Evolutionary conservation across 2,329 filamentous ascomycete species (phyloP), one percentile per base, ranked within the genome.

Genomic region (Colletotrichum tropicicola): DNA sequence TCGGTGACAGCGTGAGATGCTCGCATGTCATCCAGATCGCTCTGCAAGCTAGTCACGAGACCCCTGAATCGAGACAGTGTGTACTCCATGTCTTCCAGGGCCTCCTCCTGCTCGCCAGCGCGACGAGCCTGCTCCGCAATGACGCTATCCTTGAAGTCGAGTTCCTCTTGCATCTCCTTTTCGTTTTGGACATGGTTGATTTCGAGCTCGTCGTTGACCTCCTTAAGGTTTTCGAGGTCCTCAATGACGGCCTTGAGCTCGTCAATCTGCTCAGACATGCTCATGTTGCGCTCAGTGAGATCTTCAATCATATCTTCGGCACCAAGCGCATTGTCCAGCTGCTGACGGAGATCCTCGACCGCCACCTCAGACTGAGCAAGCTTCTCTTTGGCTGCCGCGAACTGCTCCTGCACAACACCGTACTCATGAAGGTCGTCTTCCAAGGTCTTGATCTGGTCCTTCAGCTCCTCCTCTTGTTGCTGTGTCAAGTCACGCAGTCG

Each of bases 281-380:
- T 87, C 82, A 96, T 90, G 73, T 97, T 98, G 72, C 93, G 91
- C 68, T 96, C 92, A 0, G 92, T 93, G 39, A 99, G 85, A 68
- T 97, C 92, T 76, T 97, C 94, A 66, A 98, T 94, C 87, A 98
- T 95, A 70, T 97, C 92, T 75, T 98, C 96, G 12, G 93, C 92
- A 5, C 92, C 92, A 9, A 96, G 85, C 6, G 93, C 93, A 52
- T 92, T 92, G 71, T 99, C 94, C 3, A 99, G 87, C 77, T 98
- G 96, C 74, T 97, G 92, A 53, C 92, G 90, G 12, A 99, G 86
- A 71, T 98, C 93, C 68, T 96, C 91, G 43, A 96, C 89, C 37
- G 90, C 90, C 9, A 88, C 85, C 73, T 98, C 91, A 0, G 90
- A 87, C 56, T 91, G 87, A 4, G 87, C 78, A 10, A 98, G 80